Base-by-base conservation (phyloP, 2,329 filamentous ascomycete species). In the Trichophyton equinum region DNA sequence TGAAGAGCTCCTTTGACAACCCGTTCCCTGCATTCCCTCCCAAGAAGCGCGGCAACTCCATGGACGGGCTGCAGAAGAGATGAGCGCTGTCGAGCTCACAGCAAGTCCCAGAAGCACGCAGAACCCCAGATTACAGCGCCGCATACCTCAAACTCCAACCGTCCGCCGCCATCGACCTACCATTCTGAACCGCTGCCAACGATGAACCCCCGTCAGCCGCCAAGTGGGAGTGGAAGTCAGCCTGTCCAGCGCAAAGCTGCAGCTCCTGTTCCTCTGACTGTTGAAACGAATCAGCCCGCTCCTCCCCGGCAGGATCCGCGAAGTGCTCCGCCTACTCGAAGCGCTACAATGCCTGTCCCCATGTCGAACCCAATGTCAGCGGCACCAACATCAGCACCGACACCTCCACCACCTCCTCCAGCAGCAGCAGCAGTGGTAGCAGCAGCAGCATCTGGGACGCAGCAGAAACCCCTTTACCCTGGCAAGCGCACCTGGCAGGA, bases 1-100 rank as follows among this genome's bases (percentile, higher is more conserved):
- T 27, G 20, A 51, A 51, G 20, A 44, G 63, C 72, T 38, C 33
- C 30, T 80, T 75, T 70, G 79, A 82, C 61, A 78, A 76, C 64
- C 79, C 79, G 2, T 81, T 81, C 60, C 78, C 79, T 27, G 68
- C 73, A 4, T 79, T 70, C 63, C 73, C 66, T 55, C 60, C 65
- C 53, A 67, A 66, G 61, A 68, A 66, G 61, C 69, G 64, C 64
- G 72, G 68, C 69, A 75, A 70, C 7, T 69, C 71, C 18, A 68
- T 69, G 33, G 66, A 71, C 38, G 69, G 67, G 1, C 58, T 76
- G 36, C 72, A 79, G 67, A 69, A 72, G 63, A 70, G 60, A 71
- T 74, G 73, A 68, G 72, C 38, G 68, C 72, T 65, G 69, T 77
- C 75, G 69, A 72, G 63, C 64, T 76, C 36, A 36, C 15, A 27